Conservation (phyloP, 768 basidiomycete genomes). For the Mycena haematopus region DNA sequence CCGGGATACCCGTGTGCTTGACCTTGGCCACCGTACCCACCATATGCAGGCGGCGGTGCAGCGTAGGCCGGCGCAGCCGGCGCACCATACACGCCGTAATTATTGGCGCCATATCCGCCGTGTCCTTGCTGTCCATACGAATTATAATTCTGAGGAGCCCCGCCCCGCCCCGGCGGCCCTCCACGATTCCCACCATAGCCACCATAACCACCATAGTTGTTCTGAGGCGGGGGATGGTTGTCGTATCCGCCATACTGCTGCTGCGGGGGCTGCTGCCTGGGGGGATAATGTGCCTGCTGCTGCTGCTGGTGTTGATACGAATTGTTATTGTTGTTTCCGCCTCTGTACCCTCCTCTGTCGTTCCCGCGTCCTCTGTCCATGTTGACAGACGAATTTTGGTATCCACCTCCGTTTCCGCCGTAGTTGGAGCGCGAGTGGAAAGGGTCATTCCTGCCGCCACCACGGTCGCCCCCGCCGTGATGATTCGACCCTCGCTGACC, state of each 20-base stretch:
- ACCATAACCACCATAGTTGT: slow-evolving; percentile 40
- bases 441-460: slow-evolving; percentile 46
- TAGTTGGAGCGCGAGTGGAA: slow-evolving; percentile 52
- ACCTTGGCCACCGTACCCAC: slow-evolving; percentile 47
- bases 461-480: slow-evolving; percentile 41
- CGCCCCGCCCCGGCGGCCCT: slow-evolving; percentile 34
- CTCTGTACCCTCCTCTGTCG: slow-evolving; percentile 40
- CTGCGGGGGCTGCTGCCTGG: slow-evolving; percentile 38
- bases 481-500: slow-evolving; percentile 44
- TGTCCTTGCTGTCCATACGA: slow-evolving; percentile 31
- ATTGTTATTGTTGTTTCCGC: slow-evolving; percentile 39
- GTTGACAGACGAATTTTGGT: slow-evolving; percentile 35
- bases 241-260: slow-evolving; percentile 43
- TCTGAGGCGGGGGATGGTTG: slow-evolving; percentile 26
- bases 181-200: slow-evolving; percentile 27
- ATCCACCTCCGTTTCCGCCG: slow-evolving; percentile 43
- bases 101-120: slow-evolving; percentile 40
- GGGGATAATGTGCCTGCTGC: slow-evolving; percentile 35
- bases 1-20: slow-evolving; percentile 37
- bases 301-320: slow-evolving; percentile 42
- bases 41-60: slow-evolving; percentile 32
- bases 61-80: slow-evolving; percentile 36
- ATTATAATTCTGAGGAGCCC: slow-evolving; percentile 30
- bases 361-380: slow-evolving; percentile 37
- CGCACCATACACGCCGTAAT: slow-evolving; percentile 41